A percentile compares a stretch with the other conserved stretches of the same genome.
Evolutionary conservation across 495 filamentous ascomycete genomes (phyloP).

Genomic region (Trichoderma virens): DNA sequence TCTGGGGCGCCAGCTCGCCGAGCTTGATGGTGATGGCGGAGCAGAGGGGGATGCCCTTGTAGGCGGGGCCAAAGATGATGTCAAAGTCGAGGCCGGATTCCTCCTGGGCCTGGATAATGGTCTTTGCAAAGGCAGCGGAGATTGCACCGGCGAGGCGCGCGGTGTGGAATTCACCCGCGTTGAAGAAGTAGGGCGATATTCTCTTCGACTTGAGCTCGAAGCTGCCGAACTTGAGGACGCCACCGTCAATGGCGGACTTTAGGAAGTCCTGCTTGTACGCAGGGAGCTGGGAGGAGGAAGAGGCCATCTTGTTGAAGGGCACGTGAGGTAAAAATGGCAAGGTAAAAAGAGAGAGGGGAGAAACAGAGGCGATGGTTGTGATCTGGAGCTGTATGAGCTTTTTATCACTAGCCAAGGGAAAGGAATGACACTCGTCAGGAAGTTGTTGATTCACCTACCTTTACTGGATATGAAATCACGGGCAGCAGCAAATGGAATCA

Average conservation of each 20-base stretch:
- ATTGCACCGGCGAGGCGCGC: constrained; percentile 66
- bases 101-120: constrained; percentile 43
- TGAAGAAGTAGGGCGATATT: constrained; percentile 97
- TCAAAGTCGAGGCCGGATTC: constrained; percentile 49
- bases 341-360: background rate
- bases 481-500: background rate
- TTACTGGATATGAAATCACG: background rate
- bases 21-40: constrained; percentile 62
- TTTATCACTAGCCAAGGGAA: no score
- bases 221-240: constrained; percentile 79
- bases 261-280: constrained; percentile 61
- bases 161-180: constrained; percentile 77
- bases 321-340: background rate
- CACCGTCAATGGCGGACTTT: constrained; percentile 58
- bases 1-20: constrained; percentile 47
- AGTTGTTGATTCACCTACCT: background rate
- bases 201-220: constrained; percentile 89
- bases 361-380: background rate
- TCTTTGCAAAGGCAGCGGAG: constrained; percentile 69
- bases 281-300: constrained; percentile 28
- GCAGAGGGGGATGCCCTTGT: constrained; percentile 93
- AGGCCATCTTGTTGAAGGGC: constrained; percentile 33
- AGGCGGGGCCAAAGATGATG: constrained; percentile 78
- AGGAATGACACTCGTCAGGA: background rate
- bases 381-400: background rate